A percentile compares a stretch with the other conserved stretches of the same genome.
phyloP scores from a whole-genome alignment of 2,329 filamentous ascomycete species.

The Septoria linicola region DNA sequence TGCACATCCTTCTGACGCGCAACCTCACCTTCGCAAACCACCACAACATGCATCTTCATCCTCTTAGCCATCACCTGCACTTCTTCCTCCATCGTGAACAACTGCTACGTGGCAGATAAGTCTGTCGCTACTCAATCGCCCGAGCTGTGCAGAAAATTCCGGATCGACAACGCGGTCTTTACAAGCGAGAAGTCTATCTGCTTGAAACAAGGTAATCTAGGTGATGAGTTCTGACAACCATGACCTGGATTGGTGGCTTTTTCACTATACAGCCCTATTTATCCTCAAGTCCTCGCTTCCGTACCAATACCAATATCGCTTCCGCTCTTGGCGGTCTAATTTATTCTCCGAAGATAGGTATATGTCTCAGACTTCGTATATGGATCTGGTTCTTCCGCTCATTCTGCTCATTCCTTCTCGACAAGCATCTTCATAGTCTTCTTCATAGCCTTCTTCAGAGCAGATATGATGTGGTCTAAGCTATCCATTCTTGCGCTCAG shows the following conservation, averaged over 20 bases:
- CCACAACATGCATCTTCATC: too few species aligned
- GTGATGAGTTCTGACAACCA: not conserved
- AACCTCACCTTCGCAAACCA: too few species aligned
- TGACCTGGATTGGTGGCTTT: conserved; percentile 5
- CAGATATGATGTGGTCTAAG: conserved; percentile 5
- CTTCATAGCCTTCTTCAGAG: not conserved
- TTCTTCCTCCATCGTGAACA: too few species aligned
- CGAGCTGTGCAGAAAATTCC: not conserved
- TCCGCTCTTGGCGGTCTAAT: not conserved
- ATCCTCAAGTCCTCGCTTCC: not conserved
- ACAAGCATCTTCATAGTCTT: not conserved
- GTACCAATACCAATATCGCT: not conserved
- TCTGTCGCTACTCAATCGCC: not conserved
- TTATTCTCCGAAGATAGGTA: not conserved
- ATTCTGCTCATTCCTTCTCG: not conserved
- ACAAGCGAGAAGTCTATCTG: not conserved
- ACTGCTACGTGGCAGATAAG: too few species aligned
- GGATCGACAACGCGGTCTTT: not conserved
- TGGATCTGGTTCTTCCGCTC: too few species aligned
- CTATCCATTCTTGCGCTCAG: conserved; percentile 11
- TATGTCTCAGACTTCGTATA: not conserved
- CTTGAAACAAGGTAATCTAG: conserved; percentile 7
- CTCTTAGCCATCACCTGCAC: too few species aligned
- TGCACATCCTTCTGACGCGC: too few species aligned
- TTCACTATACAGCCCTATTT: not conserved